A percentile compares a stretch with the other conserved stretches of the same genome.
Conservation (phyloP, 768 basidiomycete genomes). For the Tephrocybe sp. region DNA sequence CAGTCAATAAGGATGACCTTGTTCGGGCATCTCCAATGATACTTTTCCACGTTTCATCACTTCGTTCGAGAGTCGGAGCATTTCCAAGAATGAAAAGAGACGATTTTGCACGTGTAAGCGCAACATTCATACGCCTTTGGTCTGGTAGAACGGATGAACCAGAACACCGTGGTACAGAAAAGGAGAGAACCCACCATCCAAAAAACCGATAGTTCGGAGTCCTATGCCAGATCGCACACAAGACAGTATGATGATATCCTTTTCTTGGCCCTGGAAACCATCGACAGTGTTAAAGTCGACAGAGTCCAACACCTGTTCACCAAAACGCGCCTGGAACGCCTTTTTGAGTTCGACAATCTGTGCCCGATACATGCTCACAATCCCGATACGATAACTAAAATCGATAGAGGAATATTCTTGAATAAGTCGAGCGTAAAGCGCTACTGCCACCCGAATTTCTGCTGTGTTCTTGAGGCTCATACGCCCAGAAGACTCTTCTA, state of each 20-base stretch:
- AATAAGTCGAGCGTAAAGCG: constrained; percentile 71
- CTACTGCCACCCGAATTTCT: constrained; percentile 76
- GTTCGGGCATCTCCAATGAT: constrained; percentile 78
- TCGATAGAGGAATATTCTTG: constrained; percentile 58
- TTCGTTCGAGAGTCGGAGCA: constrained; percentile 84
- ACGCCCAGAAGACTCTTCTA: constrained; percentile 64
- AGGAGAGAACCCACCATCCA: constrained; percentile 54
- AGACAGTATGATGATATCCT: constrained; percentile 96
- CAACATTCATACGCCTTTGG: constrained; percentile 95
- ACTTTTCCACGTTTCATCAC: constrained; percentile 74
- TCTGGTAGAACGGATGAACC: constrained; percentile 38
- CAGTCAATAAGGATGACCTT: constrained; percentile 63
- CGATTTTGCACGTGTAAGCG: constrained; percentile 92
- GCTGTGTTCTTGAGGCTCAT: constrained; percentile 69
- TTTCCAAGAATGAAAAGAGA: constrained; percentile 94
- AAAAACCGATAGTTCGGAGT: constrained; percentile 82
- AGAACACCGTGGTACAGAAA: background rate
- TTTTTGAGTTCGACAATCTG: constrained; percentile 77
- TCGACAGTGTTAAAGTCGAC: constrained; percentile 98
- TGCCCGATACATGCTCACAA: constrained; percentile 95
- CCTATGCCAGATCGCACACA: constrained; percentile 93
- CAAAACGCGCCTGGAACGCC: constrained; percentile 71
- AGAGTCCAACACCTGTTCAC: constrained; percentile 61
- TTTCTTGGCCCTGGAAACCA: constrained; percentile 99
- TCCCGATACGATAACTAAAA: constrained; percentile 41